A percentile compares a stretch with the other conserved stretches of the same genome.
These are phyloP conservation scores for Boletus sp. DNA, from an alignment of 768 basidiomycete genomes.

Conservation along the genomic window DNA sequence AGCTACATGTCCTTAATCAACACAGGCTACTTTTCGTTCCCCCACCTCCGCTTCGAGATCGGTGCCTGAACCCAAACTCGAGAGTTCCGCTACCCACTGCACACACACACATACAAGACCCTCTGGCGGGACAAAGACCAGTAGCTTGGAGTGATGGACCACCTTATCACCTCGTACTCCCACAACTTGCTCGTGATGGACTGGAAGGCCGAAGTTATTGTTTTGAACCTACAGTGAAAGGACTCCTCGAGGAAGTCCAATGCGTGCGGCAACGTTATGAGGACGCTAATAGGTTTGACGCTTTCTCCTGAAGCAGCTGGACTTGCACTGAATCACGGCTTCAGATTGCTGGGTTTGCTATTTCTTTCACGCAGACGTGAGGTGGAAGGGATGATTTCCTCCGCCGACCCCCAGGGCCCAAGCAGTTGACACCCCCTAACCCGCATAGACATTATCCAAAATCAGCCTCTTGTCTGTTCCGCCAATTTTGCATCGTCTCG, in stretches of 20 bases:
- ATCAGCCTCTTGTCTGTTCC: not conserved
- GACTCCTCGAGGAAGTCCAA: slow-evolving; percentile 39
- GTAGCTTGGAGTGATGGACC: slow-evolving; percentile 1
- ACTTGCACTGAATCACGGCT: slow-evolving; percentile 5
- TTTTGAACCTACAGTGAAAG: slow-evolving; percentile 9
- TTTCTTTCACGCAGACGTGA: slow-evolving; percentile 58
- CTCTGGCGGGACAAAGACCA: not conserved
- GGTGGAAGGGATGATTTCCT: slow-evolving; percentile 14
- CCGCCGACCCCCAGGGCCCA: not conserved
- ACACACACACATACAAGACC: not conserved
- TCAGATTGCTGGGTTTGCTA: slow-evolving; percentile 60
- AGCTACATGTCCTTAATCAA: slow-evolving; percentile 66
- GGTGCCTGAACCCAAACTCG: not conserved
- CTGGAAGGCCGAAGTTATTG: not conserved
- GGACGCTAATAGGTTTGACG: slow-evolving; percentile 58
- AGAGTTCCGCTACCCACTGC: not conserved
- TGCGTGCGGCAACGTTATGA: slow-evolving; percentile 61
- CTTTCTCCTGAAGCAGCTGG: not conserved
- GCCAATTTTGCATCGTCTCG: not conserved
- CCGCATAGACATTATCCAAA: not conserved
- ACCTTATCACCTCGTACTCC: slow-evolving; percentile 1
- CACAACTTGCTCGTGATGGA: not conserved
- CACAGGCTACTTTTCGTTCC: slow-evolving; percentile 51
- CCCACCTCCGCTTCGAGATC: slow-evolving; percentile 13
- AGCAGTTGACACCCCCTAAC: slow-evolving; percentile 3